Percentiles rank a stretch among this genome's conserved stretches.
phyloP scores from a whole-genome alignment of 108 stramenopile genomes.

The Nitzschia palea region DNA sequence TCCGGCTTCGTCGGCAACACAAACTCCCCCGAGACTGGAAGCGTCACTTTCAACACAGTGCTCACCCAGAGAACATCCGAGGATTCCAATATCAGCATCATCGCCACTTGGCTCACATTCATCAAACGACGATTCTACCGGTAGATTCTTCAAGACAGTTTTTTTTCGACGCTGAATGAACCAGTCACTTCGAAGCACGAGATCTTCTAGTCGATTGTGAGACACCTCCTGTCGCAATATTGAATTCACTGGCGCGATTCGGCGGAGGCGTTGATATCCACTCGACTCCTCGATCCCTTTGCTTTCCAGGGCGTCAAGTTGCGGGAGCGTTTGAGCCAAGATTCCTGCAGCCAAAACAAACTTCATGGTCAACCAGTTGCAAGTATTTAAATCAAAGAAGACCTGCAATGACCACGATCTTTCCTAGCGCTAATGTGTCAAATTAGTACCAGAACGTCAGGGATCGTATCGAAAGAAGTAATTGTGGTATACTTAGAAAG shows the following conservation, averaged over 20 bases:
- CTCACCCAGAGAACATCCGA: neutral
- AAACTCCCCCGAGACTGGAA: neutral
- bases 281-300: slow-evolving; percentile 1
- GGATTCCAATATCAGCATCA: slow-evolving; percentile 1
- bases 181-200: neutral
- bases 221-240: neutral
- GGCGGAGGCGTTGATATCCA: neutral
- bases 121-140: neutral
- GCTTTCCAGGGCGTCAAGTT: neutral
- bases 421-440: no score
- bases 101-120: neutral
- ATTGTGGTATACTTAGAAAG: no score
- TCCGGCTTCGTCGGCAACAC: neutral
- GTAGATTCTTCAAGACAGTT: neutral
- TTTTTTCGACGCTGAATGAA: neutral
- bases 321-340: neutral
- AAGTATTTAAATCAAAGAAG: no score
- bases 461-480: no score
- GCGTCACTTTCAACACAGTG: neutral
- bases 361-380: no score
- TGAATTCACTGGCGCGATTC: neutral
- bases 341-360: neutral
- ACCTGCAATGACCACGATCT: no score
- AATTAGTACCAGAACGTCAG: no score
- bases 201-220: neutral